These are phyloP conservation scores for Pseudoturritis turrita DNA, from an alignment of 345 rosid genomes.

Conservation along the genomic window DNA sequence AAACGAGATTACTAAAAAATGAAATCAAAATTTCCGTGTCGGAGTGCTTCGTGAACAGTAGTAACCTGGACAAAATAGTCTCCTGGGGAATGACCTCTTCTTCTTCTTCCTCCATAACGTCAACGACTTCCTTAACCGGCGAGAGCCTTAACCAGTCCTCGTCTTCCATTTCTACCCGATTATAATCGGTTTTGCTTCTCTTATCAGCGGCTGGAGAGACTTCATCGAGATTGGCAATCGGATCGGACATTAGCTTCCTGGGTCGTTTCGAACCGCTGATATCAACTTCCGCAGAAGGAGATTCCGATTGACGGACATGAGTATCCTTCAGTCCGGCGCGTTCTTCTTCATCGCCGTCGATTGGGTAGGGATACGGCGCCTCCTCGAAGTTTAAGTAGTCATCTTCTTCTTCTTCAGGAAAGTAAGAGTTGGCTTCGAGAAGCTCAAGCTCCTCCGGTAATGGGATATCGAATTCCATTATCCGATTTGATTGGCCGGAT, in stretches of 20 bases:
- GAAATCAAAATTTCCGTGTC: neutral
- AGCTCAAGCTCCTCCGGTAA: constrained; percentile 86
- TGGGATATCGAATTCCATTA: constrained; percentile 69
- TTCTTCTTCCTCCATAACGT: constrained; percentile 23
- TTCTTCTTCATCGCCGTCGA: constrained; percentile 29
- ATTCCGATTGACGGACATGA: constrained; percentile 10
- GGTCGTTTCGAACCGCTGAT: constrained; percentile 49
- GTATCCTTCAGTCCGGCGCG: constrained; percentile 18
- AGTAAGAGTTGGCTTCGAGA: constrained; percentile 63
- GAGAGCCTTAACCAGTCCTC: constrained; percentile 70
- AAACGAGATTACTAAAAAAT: neutral
- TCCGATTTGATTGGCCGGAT: constrained; percentile 11
- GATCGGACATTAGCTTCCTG: constrained; percentile 27
- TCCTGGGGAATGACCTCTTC: constrained; percentile 38
- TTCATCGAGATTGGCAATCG: constrained; percentile 11
- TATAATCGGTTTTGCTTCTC: constrained; percentile 40
- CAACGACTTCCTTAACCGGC: constrained; percentile 34
- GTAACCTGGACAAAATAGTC: constrained; percentile 48
- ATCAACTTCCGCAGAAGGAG: neutral
- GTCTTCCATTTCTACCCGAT: constrained; percentile 16
- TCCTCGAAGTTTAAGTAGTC: constrained; percentile 34
- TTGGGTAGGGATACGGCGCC: constrained; percentile 30
- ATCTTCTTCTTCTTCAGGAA: constrained; percentile 43
- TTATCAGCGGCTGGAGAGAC: constrained; percentile 38
- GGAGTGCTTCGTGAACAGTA: neutral